Percentiles rank a stretch among this genome's conserved stretches.
Evolutionary conservation across 495 filamentous ascomycete species (phyloP).

Genomic region (Xanthoparmelia taractica): DNA sequence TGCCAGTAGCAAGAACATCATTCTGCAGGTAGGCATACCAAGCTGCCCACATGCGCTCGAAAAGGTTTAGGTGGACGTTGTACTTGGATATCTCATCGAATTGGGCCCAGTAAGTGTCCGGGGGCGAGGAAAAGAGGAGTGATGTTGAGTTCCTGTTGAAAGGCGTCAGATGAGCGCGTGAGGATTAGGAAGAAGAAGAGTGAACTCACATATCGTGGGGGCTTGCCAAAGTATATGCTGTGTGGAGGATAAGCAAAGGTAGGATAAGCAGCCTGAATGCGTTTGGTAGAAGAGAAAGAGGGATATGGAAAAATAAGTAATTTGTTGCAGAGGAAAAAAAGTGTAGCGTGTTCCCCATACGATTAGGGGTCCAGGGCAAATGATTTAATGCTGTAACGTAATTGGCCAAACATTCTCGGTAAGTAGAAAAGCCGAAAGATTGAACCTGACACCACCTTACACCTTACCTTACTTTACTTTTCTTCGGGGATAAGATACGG

Average conservation of each 20-base stretch:
- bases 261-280: background rate
- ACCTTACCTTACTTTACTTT: too few relatives aligned
- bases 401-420: too few relatives aligned
- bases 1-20: slow-evolving; percentile 87
- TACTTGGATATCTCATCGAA: slow-evolving; percentile 81
- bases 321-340: too few relatives aligned
- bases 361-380: too few relatives aligned
- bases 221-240: background rate
- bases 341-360: too few relatives aligned
- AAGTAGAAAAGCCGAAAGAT: too few relatives aligned
- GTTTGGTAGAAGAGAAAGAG: background rate
- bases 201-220: background rate
- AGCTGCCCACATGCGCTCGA: slow-evolving; percentile 83
- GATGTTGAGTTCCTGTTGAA: slow-evolving; percentile 48
- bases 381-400: too few relatives aligned
- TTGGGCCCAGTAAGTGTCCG: slow-evolving; percentile 66
- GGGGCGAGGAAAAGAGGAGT: slow-evolving; percentile 39
- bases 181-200: background rate
- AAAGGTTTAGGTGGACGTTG: slow-evolving; percentile 77
- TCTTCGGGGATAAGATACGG: too few relatives aligned
- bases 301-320: background rate
- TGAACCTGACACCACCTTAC: too few relatives aligned
- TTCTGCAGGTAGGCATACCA: slow-evolving; percentile 99
- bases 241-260: background rate
- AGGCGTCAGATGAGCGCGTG: slow-evolving; percentile 2